A percentile compares a stretch with the other conserved stretches of the same genome.
Evolutionary conservation across 345 rosid species (phyloP).

Genomic region (Rubroshorea leprosula): DNA sequence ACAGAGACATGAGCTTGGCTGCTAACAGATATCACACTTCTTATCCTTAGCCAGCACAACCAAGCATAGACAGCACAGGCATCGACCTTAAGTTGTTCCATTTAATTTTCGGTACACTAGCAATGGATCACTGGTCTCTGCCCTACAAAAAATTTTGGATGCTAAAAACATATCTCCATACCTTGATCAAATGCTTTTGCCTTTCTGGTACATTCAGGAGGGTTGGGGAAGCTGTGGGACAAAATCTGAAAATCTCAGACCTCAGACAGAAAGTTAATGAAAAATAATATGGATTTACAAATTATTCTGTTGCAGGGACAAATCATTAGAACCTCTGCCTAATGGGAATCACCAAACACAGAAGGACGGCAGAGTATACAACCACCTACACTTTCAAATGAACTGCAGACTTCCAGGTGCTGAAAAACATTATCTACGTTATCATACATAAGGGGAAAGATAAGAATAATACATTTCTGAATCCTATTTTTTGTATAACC

Average conservation of each 20-base stretch:
- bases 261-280: no score
- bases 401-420: not conserved
- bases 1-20: slow-evolving; percentile 17
- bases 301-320: not conserved
- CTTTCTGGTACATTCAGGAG: not conserved
- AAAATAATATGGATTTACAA: no score
- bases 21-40: slow-evolving; percentile 16
- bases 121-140: not conserved
- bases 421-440: slow-evolving; percentile 9
- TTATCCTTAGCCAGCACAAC: slow-evolving; percentile 15
- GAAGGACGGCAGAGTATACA: not conserved
- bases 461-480: slow-evolving; percentile 19
- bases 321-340: not conserved
- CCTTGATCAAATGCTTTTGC: not conserved
- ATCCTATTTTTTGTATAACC: slow-evolving; percentile 21
- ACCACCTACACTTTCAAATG: not conserved
- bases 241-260: no score
- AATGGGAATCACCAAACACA: not conserved
- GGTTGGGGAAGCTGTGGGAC: no score
- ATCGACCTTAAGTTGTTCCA: slow-evolving; percentile 12
- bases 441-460: slow-evolving; percentile 20
- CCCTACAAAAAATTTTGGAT: slow-evolving; percentile 8
- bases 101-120: not conserved
- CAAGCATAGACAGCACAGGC: not conserved
- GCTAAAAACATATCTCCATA: slow-evolving; percentile 4